phyloP scores from a whole-genome alignment of 2,329 filamentous ascomycete species.

The Aureobasidium sp. region DNA sequence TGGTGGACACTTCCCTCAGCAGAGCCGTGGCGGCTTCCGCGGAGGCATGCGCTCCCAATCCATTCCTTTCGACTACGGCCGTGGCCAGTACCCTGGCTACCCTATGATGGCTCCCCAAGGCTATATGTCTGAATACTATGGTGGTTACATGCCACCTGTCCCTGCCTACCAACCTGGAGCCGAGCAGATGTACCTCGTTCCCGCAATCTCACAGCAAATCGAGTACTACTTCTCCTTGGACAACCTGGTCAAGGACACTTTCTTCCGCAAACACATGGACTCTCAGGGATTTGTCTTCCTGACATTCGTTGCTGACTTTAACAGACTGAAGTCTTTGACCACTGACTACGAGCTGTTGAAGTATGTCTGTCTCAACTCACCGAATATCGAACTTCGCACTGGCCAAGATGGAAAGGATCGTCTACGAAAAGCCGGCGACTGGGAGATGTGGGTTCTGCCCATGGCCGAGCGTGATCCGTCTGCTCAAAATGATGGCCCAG shows the following conservation, averaged over 20 bases:
- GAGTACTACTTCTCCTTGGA: slow-evolving; percentile 98
- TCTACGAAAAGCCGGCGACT: slow-evolving; percentile 64
- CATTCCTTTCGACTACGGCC: slow-evolving; percentile 49
- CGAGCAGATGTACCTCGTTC: slow-evolving; percentile 48
- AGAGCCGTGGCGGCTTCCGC: slow-evolving; percentile 37
- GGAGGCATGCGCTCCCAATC: slow-evolving; percentile 52
- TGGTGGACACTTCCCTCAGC: slow-evolving; percentile 25
- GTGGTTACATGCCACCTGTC: slow-evolving; percentile 49
- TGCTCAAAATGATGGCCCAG: slow-evolving; percentile 66
- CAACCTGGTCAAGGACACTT: slow-evolving; percentile 90
- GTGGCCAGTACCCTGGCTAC: slow-evolving; percentile 23
- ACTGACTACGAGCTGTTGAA: slow-evolving; percentile 67
- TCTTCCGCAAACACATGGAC: slow-evolving; percentile 85
- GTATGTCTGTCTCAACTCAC: slow-evolving; percentile 63
- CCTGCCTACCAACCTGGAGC: slow-evolving; percentile 50
- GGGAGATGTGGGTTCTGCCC: slow-evolving; percentile 71
- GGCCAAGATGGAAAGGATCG: slow-evolving; percentile 73
- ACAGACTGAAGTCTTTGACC: slow-evolving; percentile 67
- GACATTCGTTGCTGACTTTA: slow-evolving; percentile 73
- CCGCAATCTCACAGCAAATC: slow-evolving; percentile 51
- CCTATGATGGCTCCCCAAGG: slow-evolving; percentile 12
- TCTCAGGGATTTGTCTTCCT: slow-evolving; percentile 85
- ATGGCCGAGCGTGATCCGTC: slow-evolving; percentile 62
- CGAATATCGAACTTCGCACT: slow-evolving; percentile 62
- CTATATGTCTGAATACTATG: slow-evolving; percentile 38